phyloP scores from a whole-genome alignment of 768 basidiomycete species.

The Tulasnella sp. region DNA sequence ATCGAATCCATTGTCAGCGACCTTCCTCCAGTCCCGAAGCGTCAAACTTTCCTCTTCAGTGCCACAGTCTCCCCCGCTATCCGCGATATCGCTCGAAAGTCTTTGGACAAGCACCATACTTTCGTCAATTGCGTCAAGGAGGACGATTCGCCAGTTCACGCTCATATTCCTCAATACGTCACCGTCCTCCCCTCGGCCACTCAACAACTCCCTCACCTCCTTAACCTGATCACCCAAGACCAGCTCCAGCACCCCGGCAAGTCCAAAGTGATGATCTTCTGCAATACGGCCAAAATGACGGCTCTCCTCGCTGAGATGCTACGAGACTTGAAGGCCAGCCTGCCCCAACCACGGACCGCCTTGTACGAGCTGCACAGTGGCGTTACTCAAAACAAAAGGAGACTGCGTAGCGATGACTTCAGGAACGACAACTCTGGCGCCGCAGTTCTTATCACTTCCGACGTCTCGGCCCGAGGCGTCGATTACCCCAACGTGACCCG shows the following conservation, averaged over 20 bases:
- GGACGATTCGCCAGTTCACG: constrained; percentile 56
- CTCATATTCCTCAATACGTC: constrained; percentile 73
- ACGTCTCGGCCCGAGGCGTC: constrained; percentile 81
- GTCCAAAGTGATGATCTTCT: constrained; percentile 76
- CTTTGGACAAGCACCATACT: constrained; percentile 51
- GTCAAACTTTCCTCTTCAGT: constrained; percentile 90
- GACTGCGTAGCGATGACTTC: constrained; percentile 52
- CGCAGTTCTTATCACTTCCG: constrained; percentile 70
- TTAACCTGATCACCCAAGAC: constrained; percentile 80
- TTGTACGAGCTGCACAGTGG: constrained; percentile 82
- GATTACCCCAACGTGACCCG: constrained; percentile 86
- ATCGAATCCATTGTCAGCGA: constrained; percentile 60
- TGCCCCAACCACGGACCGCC: constrained; percentile 47
- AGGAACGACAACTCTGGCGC: constrained; percentile 45
- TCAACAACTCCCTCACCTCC: constrained; percentile 69
- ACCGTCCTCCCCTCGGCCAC: constrained; percentile 59
- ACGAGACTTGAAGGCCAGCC: constrained; percentile 37
- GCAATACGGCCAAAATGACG: constrained; percentile 78
- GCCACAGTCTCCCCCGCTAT: constrained; percentile 74
- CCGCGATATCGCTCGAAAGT: constrained; percentile 55
- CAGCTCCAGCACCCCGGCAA: constrained; percentile 59
- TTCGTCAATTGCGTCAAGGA: constrained; percentile 67
- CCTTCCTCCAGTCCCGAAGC: constrained; percentile 52
- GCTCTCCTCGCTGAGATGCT: constrained; percentile 63
- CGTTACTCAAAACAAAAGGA: constrained; percentile 51